These are phyloP conservation scores for Hypoxylon lienhwacheense DNA, from an alignment of 495 filamentous ascomycete genomes.

Conservation along the genomic window DNA sequence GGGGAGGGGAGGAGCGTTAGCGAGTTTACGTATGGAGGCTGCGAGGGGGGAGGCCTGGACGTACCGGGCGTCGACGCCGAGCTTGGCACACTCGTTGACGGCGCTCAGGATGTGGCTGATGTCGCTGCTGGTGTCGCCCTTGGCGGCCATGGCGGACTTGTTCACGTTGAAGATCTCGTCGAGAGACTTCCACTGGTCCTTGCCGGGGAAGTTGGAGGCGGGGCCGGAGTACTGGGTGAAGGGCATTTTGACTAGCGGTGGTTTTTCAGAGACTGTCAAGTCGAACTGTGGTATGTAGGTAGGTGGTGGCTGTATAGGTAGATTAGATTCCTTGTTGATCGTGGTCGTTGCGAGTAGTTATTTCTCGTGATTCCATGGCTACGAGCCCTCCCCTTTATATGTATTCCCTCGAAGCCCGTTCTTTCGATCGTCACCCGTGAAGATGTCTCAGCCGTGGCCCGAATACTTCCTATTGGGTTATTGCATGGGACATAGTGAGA, in stretches of 20 bases:
- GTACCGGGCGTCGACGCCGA: slow-evolving; percentile 46
- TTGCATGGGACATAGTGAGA: background rate
- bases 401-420: background rate
- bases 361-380: slow-evolving; percentile 6
- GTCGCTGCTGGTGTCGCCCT: slow-evolving; percentile 41
- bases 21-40: background rate
- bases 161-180: slow-evolving; percentile 46
- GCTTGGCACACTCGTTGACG: slow-evolving; percentile 37
- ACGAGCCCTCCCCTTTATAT: slow-evolving; percentile 16
- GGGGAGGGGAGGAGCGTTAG: background rate
- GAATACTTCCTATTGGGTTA: background rate
- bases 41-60: slow-evolving; percentile 1
- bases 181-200: slow-evolving; percentile 40
- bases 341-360: slow-evolving; percentile 12
- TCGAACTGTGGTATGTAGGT: too few species aligned
- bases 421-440: background rate
- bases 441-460: background rate
- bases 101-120: slow-evolving; percentile 42
- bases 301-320: slow-evolving; percentile 1
- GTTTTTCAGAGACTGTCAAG: slow-evolving; percentile 1
- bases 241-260: slow-evolving; percentile 28
- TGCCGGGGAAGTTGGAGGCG: slow-evolving; percentile 41
- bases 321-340: slow-evolving; percentile 9
- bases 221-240: slow-evolving; percentile 41
- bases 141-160: slow-evolving; percentile 38